phyloP scores from a whole-genome alignment of 257 asterid species.

The Plantago major region DNA sequence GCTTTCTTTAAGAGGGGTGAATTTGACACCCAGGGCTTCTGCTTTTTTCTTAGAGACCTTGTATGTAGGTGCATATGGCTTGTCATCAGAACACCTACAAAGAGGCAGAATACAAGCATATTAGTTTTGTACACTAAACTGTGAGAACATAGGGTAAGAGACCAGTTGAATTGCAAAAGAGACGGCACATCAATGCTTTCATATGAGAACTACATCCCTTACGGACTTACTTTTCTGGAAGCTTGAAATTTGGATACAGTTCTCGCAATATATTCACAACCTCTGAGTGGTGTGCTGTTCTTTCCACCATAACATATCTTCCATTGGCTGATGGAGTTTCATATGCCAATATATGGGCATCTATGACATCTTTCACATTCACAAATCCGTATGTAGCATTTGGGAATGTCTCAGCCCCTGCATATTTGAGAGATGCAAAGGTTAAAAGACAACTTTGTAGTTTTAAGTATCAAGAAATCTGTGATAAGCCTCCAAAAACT shows the following conservation, averaged over 20 bases:
- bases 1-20: conserved; percentile 18
- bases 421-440: neutral
- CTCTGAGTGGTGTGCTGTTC: conserved; percentile 48
- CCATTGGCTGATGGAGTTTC: conserved; percentile 62
- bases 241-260: conserved; percentile 39
- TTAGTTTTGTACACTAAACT: neutral
- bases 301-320: conserved; percentile 49
- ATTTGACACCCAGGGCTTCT: conserved; percentile 7
- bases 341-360: conserved; percentile 57
- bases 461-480: neutral
- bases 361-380: conserved; percentile 57
- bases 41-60: conserved; percentile 1
- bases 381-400: conserved; percentile 37
- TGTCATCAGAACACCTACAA: conserved; percentile 8
- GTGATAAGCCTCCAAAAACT: neutral
- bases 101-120: neutral
- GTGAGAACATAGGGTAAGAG: neutral
- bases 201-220: no score
- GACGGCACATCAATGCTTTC: no score
- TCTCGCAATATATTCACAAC: conserved; percentile 35
- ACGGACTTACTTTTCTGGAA: conserved; percentile 52
- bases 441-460: neutral
- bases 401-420: conserved; percentile 56
- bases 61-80: conserved; percentile 13
- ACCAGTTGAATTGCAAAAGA: neutral